phyloP scores from a whole-genome alignment of 208 protist genomes.

The Sergeia podlipaevii region DNA sequence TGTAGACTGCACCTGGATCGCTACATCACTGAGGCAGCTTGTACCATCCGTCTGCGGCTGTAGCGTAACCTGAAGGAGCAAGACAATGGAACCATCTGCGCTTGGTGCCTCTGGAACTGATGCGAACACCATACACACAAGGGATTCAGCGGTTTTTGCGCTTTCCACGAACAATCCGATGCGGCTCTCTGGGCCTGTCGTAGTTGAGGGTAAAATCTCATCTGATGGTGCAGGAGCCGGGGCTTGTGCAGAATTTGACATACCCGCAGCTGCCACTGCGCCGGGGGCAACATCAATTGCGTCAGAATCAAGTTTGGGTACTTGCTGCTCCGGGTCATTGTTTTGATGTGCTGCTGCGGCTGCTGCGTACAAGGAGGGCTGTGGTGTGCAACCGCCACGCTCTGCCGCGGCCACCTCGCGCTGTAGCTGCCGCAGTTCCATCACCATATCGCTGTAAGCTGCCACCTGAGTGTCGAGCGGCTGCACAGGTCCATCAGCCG shows the following conservation, averaged over 20 bases:
- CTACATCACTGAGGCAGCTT: constrained; percentile 19
- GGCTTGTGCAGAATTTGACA: too few relatives aligned
- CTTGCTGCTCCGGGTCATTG: background rate
- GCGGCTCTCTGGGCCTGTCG: background rate
- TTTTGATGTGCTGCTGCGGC: background rate
- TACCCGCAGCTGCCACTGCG: too few relatives aligned
- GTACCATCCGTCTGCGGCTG: too few relatives aligned
- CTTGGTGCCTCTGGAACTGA: too few relatives aligned
- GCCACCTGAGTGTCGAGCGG: constrained; percentile 69
- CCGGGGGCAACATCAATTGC: background rate
- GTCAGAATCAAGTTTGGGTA: background rate
- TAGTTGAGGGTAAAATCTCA: background rate
- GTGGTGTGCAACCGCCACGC: constrained; percentile 1
- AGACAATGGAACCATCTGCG: too few relatives aligned
- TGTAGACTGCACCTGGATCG: constrained; percentile 37
- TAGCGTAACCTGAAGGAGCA: too few relatives aligned
- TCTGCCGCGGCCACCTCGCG: constrained; percentile 11
- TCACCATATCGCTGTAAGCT: constrained; percentile 81
- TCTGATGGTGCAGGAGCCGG: background rate
- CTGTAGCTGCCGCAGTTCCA: constrained; percentile 73
- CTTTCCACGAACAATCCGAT: too few relatives aligned
- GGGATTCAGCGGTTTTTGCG: too few relatives aligned
- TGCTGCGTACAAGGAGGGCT: background rate
- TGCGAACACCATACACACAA: too few relatives aligned
- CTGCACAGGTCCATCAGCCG: constrained; percentile 60